Evolutionary conservation across 192 early-diverging fungal species (phyloP).

Genomic region (Coemansia sp.): DNA sequence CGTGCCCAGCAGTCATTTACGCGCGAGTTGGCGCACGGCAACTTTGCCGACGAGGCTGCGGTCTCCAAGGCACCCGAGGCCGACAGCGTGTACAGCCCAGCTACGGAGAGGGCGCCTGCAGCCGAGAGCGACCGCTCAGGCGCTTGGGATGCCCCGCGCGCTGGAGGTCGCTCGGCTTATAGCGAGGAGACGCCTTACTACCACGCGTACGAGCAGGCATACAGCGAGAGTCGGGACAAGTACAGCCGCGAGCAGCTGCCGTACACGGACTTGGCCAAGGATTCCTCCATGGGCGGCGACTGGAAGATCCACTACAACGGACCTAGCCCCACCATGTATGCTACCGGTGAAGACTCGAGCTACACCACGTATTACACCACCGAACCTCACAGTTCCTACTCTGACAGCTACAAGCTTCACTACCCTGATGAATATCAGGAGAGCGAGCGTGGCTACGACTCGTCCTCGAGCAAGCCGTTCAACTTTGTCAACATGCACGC

Average conservation of each 20-base stretch:
- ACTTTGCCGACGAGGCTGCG: constrained; percentile 12
- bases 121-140: neutral
- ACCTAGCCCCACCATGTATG: constrained; percentile 24
- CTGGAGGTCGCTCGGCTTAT: constrained; percentile 4
- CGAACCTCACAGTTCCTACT: constrained; percentile 1
- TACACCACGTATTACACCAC: constrained; percentile 11
- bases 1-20: constrained; percentile 10
- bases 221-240: neutral
- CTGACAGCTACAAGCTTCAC: constrained; percentile 9
- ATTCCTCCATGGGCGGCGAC: constrained; percentile 8
- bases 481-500: constrained; percentile 49
- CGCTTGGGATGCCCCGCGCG: constrained; percentile 20
- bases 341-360: constrained; percentile 16
- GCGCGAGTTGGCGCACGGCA: constrained; percentile 6
- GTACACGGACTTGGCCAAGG: constrained; percentile 14
- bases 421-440: constrained; percentile 6
- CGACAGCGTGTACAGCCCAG: constrained; percentile 5
- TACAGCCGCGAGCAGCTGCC: constrained; percentile 2
- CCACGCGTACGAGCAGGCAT: constrained; percentile 18
- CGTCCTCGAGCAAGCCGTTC: constrained; percentile 28
- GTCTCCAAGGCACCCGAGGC: constrained; percentile 2
- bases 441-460: neutral
- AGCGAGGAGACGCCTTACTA: constrained; percentile 14
- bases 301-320: constrained; percentile 35
- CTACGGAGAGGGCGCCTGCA: neutral